A percentile compares a stretch with the other conserved stretches of the same genome.
These are phyloP conservation scores for Agaricus sinodeliciosus DNA, from an alignment of 768 basidiomycete genomes.

Conservation along the genomic window DNA sequence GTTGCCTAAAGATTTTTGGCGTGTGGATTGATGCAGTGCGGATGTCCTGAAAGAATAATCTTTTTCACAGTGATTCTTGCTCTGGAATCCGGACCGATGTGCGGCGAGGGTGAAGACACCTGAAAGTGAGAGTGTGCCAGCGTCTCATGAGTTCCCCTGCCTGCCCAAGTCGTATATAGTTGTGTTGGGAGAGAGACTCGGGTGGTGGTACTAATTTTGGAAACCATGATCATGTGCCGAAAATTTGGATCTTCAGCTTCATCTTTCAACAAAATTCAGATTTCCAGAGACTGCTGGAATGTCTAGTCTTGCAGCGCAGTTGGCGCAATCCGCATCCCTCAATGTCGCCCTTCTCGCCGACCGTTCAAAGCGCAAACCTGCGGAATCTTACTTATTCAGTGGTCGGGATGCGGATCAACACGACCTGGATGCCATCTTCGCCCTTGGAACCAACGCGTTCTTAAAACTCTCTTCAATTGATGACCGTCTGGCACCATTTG, in stretches of 20 bases:
- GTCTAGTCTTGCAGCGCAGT: constrained; percentile 79
- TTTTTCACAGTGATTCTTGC: no score
- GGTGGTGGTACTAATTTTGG: neutral
- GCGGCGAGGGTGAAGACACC: no score
- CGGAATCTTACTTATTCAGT: constrained; percentile 86
- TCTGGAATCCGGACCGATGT: no score
- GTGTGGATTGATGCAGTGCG: no score
- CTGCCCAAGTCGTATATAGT: no score
- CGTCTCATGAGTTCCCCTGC: no score
- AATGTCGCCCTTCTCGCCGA: constrained; percentile 70
- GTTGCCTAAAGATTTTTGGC: no score
- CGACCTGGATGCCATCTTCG: constrained; percentile 82
- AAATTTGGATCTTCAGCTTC: neutral
- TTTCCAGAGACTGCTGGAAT: no score
- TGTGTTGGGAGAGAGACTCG: no score
- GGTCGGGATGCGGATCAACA: constrained; percentile 76
- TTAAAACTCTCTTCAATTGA: constrained; percentile 62
- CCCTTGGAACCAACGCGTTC: constrained; percentile 75
- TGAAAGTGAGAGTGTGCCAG: no score
- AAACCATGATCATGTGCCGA: neutral
- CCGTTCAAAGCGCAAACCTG: constrained; percentile 51
- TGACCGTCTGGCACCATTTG: constrained; percentile 50
- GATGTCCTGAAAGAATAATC: no score
- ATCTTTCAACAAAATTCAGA: neutral
- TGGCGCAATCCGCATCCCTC: constrained; percentile 72